Evolutionary conservation across 441 rosid genomes (phyloP), one percentile per base, ranked within the genome.

Genomic region (Pelargonium citronellum): DNA sequence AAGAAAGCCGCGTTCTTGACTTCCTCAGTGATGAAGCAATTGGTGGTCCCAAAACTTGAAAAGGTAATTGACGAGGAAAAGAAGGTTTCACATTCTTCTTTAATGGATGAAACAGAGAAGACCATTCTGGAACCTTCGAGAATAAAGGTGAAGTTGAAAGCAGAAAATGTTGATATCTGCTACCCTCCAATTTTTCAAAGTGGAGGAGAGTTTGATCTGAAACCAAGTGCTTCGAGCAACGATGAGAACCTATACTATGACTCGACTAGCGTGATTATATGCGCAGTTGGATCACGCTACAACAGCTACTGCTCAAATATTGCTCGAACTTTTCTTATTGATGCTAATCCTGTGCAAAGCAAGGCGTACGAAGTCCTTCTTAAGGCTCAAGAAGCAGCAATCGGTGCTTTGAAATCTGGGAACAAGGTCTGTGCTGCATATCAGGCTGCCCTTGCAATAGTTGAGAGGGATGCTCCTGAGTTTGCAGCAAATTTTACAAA

Each of bases 151-250:
- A 91, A 91, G 86, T 78, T 92, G 71, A 91, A 70, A 83, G 83
- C 90, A 15, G 95, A 86, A 47, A 85, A 89, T 73, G 89, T 90
- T 73, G 98, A 91, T 76, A 91, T 93, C 64, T 93, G 98, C 71
- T 93, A 89, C 71, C 96, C 95, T 66, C 98, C 98, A 0, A 93
- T 93, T 47, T 93, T 93, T 74, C 98, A 93, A 71, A 93, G 98
- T 69, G 97, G 97, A 64, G 97, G 97, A 11, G 76, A 78, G 71
- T 91, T 87, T 81, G 94, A 91, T 82, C 88, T 93, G 13, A 89
- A 81, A 73, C 96, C 96, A 17, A 91, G 90, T 68, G 97, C 97
- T 27, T 79, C 88, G 8, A 93, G 98, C 90, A 91, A 89, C 44
- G 96, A 89, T 49, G 91, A 91, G 55, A 37, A 68, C 46, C 89